Evolutionary conservation across 345 rosid genomes (phyloP).

Genomic region (Eucalyptus melliodora): DNA sequence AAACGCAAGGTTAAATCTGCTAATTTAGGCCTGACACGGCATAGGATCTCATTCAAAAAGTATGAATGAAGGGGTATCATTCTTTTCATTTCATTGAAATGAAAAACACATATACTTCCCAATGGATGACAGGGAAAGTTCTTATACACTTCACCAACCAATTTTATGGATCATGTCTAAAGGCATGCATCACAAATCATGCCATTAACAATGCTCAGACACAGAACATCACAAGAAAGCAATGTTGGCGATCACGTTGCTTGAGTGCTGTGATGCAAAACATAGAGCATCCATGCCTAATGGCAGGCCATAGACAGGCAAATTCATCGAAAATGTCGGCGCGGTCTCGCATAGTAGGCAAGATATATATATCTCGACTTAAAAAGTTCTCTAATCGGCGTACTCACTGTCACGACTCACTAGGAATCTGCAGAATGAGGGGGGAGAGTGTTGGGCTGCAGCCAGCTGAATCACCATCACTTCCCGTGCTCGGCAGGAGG

Average conservation of each 20-base stretch:
- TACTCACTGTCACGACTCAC: neutral
- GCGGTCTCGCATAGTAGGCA: neutral
- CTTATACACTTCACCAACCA: neutral
- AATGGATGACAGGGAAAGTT: neutral
- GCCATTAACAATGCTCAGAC: neutral
- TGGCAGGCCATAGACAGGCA: neutral
- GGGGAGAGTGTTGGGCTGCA: conserved; percentile 57
- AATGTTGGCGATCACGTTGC: no score
- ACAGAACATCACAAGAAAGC: neutral
- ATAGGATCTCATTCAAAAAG: neutral
- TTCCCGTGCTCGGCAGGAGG: conserved; percentile 80
- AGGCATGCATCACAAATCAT: neutral
- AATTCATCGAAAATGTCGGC: neutral
- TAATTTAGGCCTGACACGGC: neutral
- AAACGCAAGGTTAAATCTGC: neutral
- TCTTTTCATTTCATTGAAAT: neutral
- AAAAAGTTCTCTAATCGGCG: neutral
- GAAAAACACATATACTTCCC: neutral
- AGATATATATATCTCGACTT: neutral
- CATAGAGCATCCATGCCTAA: neutral
- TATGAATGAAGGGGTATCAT: neutral
- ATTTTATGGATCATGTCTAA: neutral
- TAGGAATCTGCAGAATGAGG: conserved; percentile 80
- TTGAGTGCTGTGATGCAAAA: neutral
- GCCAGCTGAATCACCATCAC: conserved; percentile 78